These are phyloP conservation scores for Hemileccinum impolitum DNA, from an alignment of 768 basidiomycete genomes.

Conservation along the genomic window DNA sequence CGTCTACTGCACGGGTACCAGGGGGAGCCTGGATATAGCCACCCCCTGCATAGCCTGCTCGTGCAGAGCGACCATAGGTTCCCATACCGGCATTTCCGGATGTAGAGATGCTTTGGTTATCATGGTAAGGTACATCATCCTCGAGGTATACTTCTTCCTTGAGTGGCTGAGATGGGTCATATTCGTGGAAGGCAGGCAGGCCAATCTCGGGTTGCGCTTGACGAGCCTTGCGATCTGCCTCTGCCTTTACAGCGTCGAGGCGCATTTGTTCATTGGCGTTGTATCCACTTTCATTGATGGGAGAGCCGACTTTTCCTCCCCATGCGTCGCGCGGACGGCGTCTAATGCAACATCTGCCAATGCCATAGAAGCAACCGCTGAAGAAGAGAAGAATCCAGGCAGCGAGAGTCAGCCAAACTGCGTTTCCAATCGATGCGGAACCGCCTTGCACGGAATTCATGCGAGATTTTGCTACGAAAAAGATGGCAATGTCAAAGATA, in stretches of 20 bases:
- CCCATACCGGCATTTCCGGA: conserved; percentile 22
- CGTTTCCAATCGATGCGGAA: conserved; percentile 77
- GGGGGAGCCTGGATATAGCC: conserved; percentile 65
- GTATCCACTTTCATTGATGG: conserved; percentile 34
- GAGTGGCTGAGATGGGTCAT: conserved; percentile 58
- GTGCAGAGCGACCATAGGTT: conserved; percentile 32
- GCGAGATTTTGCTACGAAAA: conserved; percentile 84
- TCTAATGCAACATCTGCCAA: conserved; percentile 83
- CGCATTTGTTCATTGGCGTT: conserved; percentile 58
- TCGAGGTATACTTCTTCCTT: conserved; percentile 58
- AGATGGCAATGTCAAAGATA: conserved; percentile 88
- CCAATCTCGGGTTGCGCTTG: conserved; percentile 61
- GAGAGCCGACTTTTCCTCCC: conserved; percentile 32
- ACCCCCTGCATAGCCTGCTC: conserved; percentile 38
- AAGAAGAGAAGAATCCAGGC: conserved; percentile 87
- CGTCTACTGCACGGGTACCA: conserved; percentile 72
- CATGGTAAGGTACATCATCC: conserved; percentile 39
- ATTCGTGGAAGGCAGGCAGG: conserved; percentile 72
- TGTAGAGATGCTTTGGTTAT: conserved; percentile 25
- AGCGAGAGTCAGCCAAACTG: conserved; percentile 86
- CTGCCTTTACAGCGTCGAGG: conserved; percentile 82
- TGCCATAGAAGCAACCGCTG: conserved; percentile 81
- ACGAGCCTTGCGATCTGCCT: conserved; percentile 76
- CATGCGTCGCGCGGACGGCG: conserved; percentile 46
- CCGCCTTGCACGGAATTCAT: conserved; percentile 75